Percentiles rank a stretch among this genome's conserved stretches.
phyloP scores from a whole-genome alignment of 2,329 filamentous ascomycete species.

The Fusarium fracticaudum region DNA sequence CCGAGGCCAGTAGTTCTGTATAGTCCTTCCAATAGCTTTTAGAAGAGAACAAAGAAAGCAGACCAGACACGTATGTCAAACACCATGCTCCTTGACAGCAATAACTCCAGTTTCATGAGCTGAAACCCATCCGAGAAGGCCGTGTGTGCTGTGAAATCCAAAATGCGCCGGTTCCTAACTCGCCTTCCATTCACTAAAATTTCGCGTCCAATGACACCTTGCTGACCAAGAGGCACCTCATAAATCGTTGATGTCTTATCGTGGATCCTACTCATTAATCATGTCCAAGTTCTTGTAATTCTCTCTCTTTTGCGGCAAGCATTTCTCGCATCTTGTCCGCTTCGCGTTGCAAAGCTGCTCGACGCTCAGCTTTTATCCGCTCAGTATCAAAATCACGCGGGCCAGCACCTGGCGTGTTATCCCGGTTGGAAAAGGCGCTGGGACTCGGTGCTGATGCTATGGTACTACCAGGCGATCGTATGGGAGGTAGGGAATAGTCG shows the following conservation, averaged over 20 bases:
- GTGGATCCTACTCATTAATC: slow-evolving; percentile 37
- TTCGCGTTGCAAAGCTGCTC: slow-evolving; percentile 74
- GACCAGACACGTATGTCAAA: slow-evolving; percentile 17
- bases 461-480: slow-evolving; percentile 56
- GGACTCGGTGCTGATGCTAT: slow-evolving; percentile 55
- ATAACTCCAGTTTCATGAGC: slow-evolving; percentile 13
- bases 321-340: slow-evolving; percentile 79
- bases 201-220: slow-evolving; percentile 38
- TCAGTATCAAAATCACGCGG: slow-evolving; percentile 55
- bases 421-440: slow-evolving; percentile 49
- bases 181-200: slow-evolving; percentile 17
- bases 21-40: slow-evolving; percentile 23
- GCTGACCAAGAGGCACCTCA: slow-evolving; percentile 35
- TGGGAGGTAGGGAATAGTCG: slow-evolving; percentile 54
- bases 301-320: slow-evolving; percentile 77
- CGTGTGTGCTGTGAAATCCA: slow-evolving; percentile 38
- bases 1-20: slow-evolving; percentile 22
- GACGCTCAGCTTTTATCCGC: slow-evolving; percentile 66
- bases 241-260: slow-evolving; percentile 38
- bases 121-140: slow-evolving; percentile 1
- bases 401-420: slow-evolving; percentile 39
- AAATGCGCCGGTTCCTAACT: slow-evolving; percentile 37
- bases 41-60: slow-evolving; percentile 19
- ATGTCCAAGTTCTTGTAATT: slow-evolving; percentile 59
- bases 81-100: slow-evolving; percentile 19